These are phyloP conservation scores for Tulasnella calospora DNA, from an alignment of 768 basidiomycete genomes.

Conservation along the genomic window DNA sequence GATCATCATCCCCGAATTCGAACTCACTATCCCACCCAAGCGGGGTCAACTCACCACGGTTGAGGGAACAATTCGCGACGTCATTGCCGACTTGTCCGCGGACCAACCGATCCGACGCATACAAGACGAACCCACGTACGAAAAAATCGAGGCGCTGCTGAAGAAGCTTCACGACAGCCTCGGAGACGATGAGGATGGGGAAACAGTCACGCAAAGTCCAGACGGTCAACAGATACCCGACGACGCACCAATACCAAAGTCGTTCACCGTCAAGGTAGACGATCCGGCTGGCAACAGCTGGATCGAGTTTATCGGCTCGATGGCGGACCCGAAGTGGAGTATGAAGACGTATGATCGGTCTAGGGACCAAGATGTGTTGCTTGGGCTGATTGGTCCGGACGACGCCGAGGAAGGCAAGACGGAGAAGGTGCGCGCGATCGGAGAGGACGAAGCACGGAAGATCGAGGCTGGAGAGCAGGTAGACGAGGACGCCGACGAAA, in stretches of 20 bases:
- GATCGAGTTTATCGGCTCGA: constrained; percentile 77
- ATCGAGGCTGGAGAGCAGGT: constrained; percentile 27
- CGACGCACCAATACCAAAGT: constrained; percentile 31
- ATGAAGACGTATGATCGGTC: constrained; percentile 77
- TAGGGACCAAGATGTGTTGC: constrained; percentile 66
- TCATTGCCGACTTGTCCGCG: constrained; percentile 68
- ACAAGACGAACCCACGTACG: constrained; percentile 65
- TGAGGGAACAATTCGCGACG: constrained; percentile 84
- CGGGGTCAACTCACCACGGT: constrained; percentile 95
- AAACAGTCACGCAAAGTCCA: constrained; percentile 28
- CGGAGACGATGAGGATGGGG: constrained; percentile 49
- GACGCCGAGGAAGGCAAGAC: constrained; percentile 30
- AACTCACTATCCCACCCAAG: constrained; percentile 80
- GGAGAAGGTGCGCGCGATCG: constrained; percentile 26
- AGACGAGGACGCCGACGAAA: constrained; percentile 39
- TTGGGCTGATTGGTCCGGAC: constrained; percentile 61
- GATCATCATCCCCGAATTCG: constrained; percentile 77
- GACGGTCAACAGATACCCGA: constrained; percentile 32
- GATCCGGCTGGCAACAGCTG: constrained; percentile 98
- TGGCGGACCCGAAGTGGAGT: constrained; percentile 91
- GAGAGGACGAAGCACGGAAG: constrained; percentile 28
- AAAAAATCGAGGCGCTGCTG: constrained; percentile 72
- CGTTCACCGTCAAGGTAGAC: constrained; percentile 80
- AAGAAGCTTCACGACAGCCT: constrained; percentile 59
- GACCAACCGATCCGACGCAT: constrained; percentile 81